phyloP scores from a whole-genome alignment of 345 rosid species.

The Gossypium australe region DNA sequence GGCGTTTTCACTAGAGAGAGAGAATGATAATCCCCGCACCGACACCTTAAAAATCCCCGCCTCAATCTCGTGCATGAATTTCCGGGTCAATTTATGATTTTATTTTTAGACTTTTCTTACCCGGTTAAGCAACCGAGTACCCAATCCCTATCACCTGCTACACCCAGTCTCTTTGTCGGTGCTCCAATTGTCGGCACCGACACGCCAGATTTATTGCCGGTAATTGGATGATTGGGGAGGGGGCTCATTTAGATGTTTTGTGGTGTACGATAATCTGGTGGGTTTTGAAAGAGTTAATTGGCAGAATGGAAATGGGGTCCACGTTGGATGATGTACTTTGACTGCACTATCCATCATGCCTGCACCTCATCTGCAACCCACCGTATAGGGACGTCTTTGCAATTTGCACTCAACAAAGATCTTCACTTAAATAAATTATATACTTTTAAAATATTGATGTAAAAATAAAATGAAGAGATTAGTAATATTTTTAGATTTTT shows the following conservation, averaged over 20 bases:
- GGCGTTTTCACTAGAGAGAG: slow-evolving; percentile 15
- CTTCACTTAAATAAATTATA: no score
- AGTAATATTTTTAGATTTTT: no score
- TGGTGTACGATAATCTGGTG: not conserved
- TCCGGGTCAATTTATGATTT: not conserved
- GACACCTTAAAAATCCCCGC: slow-evolving; percentile 22
- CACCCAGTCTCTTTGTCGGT: slow-evolving; percentile 38
- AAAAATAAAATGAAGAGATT: no score
- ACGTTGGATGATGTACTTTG: not conserved
- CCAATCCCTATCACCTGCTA: slow-evolving; percentile 5
- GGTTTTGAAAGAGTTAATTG: slow-evolving; percentile 6
- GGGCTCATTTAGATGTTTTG: not conserved
- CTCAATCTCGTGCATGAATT: slow-evolving; percentile 9
- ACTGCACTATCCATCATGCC: not conserved
- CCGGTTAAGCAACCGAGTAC: slow-evolving; percentile 20
- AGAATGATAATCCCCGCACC: slow-evolving; percentile 27
- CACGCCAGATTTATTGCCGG: slow-evolving; percentile 36
- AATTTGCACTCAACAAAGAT: no score
- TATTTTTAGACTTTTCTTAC: not conserved
- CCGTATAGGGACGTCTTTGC: no score
- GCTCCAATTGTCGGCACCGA: slow-evolving; percentile 43
- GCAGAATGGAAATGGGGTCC: not conserved
- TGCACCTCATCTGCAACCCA: no score
- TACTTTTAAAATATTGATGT: no score
- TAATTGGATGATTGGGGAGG: not conserved